Base-by-base conservation (phyloP, 2,329 filamentous ascomycete genomes). In the Diplocarpon mali region DNA sequence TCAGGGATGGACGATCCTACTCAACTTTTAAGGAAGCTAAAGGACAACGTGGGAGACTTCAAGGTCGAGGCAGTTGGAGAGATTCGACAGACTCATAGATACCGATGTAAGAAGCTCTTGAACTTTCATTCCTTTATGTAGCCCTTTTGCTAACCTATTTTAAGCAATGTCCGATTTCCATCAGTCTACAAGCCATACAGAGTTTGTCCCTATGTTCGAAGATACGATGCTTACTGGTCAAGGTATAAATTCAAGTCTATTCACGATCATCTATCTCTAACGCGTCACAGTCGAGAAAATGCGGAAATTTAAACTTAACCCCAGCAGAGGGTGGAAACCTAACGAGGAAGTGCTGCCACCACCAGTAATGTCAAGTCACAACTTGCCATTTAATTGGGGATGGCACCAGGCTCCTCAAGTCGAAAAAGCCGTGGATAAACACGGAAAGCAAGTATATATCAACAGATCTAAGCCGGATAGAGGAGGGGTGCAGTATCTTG, bases 351-450 rank as follows among this genome's bases (percentile, higher is more conserved):
- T 93, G 36, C 74, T 90, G 32, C 85, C 86, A 11, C 85, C 87
- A 0, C 85, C 87, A 0, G 73, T 78, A n/a, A 85, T 88, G 62
- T 81, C 84, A 2, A 78, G 83, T 45, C 78, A 81, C 61, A 74
- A 76, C 12, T 67, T 90, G 29, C 85, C 85, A 2, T 89, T 88
- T 65, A 80, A 76, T 57, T 85, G 81, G 63, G 80, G 80, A 51
- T 95, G 93, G 65, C 81, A 84, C 31, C 90, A 95, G 64, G 95
- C 95, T 50, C 77, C 84, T 0, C 82, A 82, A 43, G 66, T 75
- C 45, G 60, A 63, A 3, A 64, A 62, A 5, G 65, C 71, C 35
- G 67, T 53, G 20, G 54, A 57, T 35, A 46, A 50, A 1, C 60
- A 58, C 13, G 62, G 62, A 27, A 56, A 62, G 40, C 47, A 54